Percentiles rank a stretch among this genome's conserved stretches.
phyloP scores from a whole-genome alignment of 805 yeast species.

The Suhomyces tanzawaensis region DNA sequence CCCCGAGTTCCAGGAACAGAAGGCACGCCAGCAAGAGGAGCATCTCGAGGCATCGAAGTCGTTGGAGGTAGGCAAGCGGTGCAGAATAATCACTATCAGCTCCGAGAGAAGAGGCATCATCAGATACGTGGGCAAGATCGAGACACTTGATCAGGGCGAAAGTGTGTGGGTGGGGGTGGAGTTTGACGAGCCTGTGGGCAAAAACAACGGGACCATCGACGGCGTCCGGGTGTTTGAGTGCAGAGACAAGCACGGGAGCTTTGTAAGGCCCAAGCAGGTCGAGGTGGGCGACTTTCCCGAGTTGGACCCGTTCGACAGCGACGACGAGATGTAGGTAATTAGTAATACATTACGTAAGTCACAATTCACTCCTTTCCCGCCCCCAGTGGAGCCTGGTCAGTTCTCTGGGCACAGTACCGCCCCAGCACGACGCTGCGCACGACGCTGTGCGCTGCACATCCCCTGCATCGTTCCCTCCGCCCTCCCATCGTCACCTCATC shows the following conservation, averaged over 20 bases:
- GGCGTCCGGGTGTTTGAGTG: conserved; percentile 61
- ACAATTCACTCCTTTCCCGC: too few relatives aligned
- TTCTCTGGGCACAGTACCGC: too few relatives aligned
- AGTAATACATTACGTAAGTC: neutral
- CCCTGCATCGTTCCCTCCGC: neutral
- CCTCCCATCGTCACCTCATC: neutral
- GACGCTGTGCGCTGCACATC: too few relatives aligned
- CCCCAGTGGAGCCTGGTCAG: too few relatives aligned
- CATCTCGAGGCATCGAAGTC: conserved; percentile 23
- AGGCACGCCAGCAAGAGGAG: conserved; percentile 25
- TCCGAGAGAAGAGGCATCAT: conserved; percentile 70
- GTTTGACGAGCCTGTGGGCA: conserved; percentile 83
- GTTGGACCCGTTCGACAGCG: conserved; percentile 42
- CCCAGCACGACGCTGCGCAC: too few relatives aligned
- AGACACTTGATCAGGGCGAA: conserved; percentile 51
- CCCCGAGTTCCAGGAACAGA: conserved; percentile 41
- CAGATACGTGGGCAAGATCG: conserved; percentile 64
- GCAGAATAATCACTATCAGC: conserved; percentile 44
- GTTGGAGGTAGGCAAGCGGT: conserved; percentile 51
- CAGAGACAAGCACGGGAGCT: conserved; percentile 64
- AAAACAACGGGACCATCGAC: conserved; percentile 74
- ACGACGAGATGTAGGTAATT: conserved; percentile 25
- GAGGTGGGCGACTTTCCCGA: conserved; percentile 69
- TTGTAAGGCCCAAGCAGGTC: conserved; percentile 67
- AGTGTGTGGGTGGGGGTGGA: conserved; percentile 78